These are phyloP conservation scores for Stemphylium beticola DNA, from an alignment of 2,329 filamentous ascomycete species.

Conservation along the genomic window DNA sequence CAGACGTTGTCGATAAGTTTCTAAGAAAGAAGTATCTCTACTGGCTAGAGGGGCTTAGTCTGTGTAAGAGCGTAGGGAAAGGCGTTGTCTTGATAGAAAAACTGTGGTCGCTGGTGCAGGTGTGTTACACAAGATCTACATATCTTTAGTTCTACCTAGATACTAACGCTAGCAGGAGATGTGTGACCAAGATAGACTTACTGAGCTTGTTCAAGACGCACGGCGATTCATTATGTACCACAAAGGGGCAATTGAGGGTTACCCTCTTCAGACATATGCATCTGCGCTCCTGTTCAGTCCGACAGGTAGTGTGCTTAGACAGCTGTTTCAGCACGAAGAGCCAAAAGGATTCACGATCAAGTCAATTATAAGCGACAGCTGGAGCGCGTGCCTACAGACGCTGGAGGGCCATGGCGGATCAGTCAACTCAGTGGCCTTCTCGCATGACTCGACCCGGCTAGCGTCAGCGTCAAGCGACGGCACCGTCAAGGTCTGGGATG, in stretches of 20 bases:
- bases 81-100: constrained; percentile 18
- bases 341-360: too few species aligned
- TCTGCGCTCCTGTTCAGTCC: neutral
- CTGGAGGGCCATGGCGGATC: neutral
- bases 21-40: constrained; percentile 2
- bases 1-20: too few species aligned
- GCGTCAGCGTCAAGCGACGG: constrained; percentile 19
- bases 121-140: neutral
- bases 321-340: neutral
- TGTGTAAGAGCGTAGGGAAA: constrained; percentile 18
- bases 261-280: neutral
- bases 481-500: constrained; percentile 14
- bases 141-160: neutral
- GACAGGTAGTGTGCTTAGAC: neutral
- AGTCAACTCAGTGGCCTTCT: too few species aligned
- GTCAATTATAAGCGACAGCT: too few species aligned
- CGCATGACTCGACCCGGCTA: neutral
- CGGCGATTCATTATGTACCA: neutral
- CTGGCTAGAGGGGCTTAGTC: constrained; percentile 22
- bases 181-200: neutral
- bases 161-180: neutral
- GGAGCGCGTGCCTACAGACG: constrained; percentile 13
- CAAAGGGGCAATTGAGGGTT: neutral
- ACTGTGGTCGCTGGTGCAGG: neutral
- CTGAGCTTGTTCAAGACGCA: neutral